Conservation (phyloP, 768 basidiomycete genomes). For the Amanita pseudoporphyria region DNA sequence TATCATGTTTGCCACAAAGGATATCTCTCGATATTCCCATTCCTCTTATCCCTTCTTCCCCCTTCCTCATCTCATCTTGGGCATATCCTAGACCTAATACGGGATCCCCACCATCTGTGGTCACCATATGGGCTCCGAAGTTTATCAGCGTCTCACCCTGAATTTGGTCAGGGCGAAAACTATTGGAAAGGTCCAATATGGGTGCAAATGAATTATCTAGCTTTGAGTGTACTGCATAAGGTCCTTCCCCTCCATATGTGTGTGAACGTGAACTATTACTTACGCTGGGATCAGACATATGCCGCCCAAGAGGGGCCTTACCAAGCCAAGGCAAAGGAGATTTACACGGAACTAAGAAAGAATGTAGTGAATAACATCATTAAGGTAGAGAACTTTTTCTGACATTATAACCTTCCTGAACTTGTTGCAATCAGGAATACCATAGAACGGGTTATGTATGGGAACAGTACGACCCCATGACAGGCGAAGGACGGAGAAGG, state of each 20-base stretch:
- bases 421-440: constrained; percentile 53
- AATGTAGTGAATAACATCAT: constrained; percentile 83
- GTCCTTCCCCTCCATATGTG: constrained; percentile 25
- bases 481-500: constrained; percentile 83
- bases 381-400: constrained; percentile 24
- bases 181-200: constrained; percentile 98
- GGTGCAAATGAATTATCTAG: constrained; percentile 96
- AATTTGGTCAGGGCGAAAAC: constrained; percentile 88
- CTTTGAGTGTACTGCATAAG: constrained; percentile 69
- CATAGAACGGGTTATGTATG: constrained; percentile 90
- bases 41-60: constrained; percentile 75
- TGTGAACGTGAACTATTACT: neutral
- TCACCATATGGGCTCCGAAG: constrained; percentile 85
- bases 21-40: constrained; percentile 91
- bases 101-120: constrained; percentile 82
- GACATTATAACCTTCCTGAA: neutral
- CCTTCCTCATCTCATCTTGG: constrained; percentile 72
- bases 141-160: constrained; percentile 77
- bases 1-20: constrained; percentile 86
- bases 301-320: constrained; percentile 72
- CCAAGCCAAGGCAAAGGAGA: constrained; percentile 60
- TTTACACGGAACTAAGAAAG: constrained; percentile 71
- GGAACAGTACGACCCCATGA: constrained; percentile 90
- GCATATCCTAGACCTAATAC: constrained; percentile 70
- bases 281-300: constrained; percentile 48